These are phyloP conservation scores for Backusella tarrabulga DNA, from an alignment of 192 early-diverging fungal species.

Conservation along the genomic window DNA sequence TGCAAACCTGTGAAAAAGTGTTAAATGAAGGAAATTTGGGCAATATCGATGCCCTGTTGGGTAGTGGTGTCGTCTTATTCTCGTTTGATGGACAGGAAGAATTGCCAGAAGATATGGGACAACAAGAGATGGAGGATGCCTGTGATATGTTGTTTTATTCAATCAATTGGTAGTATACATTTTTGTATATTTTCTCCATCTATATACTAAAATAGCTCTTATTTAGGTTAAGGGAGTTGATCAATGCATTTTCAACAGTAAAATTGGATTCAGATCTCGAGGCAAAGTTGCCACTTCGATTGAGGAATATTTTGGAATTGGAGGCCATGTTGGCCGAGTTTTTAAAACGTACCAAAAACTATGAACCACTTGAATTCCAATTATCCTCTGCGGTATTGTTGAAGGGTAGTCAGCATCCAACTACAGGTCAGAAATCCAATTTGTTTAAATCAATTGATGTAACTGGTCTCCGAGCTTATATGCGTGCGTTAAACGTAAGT, in stretches of 20 bases:
- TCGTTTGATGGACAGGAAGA: slow-evolving; percentile 34
- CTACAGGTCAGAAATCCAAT: not conserved
- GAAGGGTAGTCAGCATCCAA: not conserved
- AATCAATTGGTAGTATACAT: slow-evolving; percentile 51
- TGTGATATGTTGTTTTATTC: slow-evolving; percentile 41
- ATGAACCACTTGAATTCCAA: slow-evolving; percentile 42
- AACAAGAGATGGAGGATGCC: slow-evolving; percentile 24
- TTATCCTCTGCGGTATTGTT: not conserved
- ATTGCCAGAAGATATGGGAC: not conserved
- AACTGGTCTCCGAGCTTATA: slow-evolving; percentile 26
- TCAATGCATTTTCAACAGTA: slow-evolving; percentile 59
- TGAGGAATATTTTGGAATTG: slow-evolving; percentile 41
- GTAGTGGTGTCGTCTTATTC: slow-evolving; percentile 60
- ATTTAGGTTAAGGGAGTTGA: slow-evolving; percentile 64
- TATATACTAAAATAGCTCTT: not conserved
- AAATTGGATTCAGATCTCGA: slow-evolving; percentile 28
- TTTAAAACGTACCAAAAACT: slow-evolving; percentile 29
- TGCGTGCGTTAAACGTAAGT: slow-evolving; percentile 33
- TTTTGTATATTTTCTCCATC: not conserved
- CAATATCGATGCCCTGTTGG: slow-evolving; percentile 69
- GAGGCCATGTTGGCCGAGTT: slow-evolving; percentile 38
- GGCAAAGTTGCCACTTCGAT: slow-evolving; percentile 38
- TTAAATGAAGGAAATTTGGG: slow-evolving; percentile 49
- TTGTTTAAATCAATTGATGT: slow-evolving; percentile 9
- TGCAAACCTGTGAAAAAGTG: slow-evolving; percentile 70